Evolutionary conservation across 345 rosid genomes (phyloP).

Genomic region (Erucastrum elatum): DNA sequence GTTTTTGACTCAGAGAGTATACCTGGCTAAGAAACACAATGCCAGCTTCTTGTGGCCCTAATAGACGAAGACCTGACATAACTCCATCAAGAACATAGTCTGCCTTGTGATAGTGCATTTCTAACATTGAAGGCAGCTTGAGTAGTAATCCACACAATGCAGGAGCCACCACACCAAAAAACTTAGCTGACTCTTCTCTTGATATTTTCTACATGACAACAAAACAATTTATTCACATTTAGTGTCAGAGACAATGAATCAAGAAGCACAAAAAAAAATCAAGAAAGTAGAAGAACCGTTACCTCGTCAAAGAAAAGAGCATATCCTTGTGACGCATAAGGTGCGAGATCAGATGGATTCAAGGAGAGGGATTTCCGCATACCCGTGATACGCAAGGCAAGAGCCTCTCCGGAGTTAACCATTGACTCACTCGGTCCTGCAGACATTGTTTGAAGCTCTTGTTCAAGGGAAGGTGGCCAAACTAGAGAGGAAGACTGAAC

Average conservation of each 20-base stretch:
- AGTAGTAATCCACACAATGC: conserved; percentile 48
- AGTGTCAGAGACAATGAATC: conserved; percentile 1
- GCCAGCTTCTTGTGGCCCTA: conserved; percentile 66
- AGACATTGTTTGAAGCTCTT: conserved; percentile 58
- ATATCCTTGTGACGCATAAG: conserved; percentile 48
- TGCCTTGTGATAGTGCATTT: conserved; percentile 61
- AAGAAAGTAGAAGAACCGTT: not conserved
- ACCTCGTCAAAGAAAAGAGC: conserved; percentile 70
- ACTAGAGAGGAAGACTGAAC: conserved; percentile 48
- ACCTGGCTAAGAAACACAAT: conserved; percentile 81
- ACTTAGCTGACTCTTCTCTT: conserved; percentile 51
- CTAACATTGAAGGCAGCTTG: conserved; percentile 58
- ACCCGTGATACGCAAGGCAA: conserved; percentile 49
- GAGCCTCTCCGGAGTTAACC: conserved; percentile 58
- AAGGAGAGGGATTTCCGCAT: conserved; percentile 51
- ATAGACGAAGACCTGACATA: conserved; percentile 53
- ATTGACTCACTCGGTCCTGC: conserved; percentile 55
- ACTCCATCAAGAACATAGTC: conserved; percentile 39
- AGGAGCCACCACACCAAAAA: conserved; percentile 71
- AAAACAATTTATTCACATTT: not conserved
- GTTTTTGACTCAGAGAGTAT: not conserved
- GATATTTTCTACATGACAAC: conserved; percentile 33
- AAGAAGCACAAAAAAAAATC: not conserved
- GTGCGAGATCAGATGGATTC: conserved; percentile 41
- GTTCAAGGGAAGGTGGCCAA: conserved; percentile 61